Evolutionary conservation across 2,329 filamentous ascomycete genomes (phyloP), one percentile per base, ranked within the genome.

Genomic region (Diatrype stigma): DNA sequence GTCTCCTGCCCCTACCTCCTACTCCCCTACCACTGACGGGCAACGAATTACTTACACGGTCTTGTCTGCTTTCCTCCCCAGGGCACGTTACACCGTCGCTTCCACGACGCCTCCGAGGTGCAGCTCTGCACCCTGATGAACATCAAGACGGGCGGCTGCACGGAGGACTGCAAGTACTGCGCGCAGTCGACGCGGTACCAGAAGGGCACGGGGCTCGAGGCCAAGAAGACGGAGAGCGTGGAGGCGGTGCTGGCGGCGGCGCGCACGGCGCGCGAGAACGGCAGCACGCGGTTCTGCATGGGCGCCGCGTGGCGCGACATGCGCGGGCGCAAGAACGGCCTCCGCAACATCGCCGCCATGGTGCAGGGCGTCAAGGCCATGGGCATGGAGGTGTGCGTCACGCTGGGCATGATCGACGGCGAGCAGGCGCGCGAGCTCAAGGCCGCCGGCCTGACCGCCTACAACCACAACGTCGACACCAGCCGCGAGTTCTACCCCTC

Each of bases 121-220:
- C 91, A 96, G 71, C 87, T 96, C 71, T 96, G 91, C 75, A 96
- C 91, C 0, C 78, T 96, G 52, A 95, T 96, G 89, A 96, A 95
- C 77, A 96, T 96, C 76, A 96, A 96, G 69, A 95, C 90, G 8
- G 91, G 91, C 49, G 91, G 91, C 45, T 96, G 91, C 72, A 90
- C 84, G 60, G 91, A 96, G 70, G 91, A 96, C 71, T 96, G 91
- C 73, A 90, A 87, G 22, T 96, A 96, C 81, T 96, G 90, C 69
- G 89, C 90, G 2, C 90, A 96, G 70, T 92, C 90, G 4, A 90
- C 89, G 6, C 86, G 89, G 23, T 87, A 96, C 78, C 72, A 80
- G 52, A 76, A 89, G 35, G 89, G 88, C 38, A 85, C 91, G 3
- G 89, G 90, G 7, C 79, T 96, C 30, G 82, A 89, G 65, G 88